These are phyloP conservation scores for Furculomyces boomerangus DNA, from an alignment of 371 early-diverging fungal genomes.

Conservation along the genomic window DNA sequence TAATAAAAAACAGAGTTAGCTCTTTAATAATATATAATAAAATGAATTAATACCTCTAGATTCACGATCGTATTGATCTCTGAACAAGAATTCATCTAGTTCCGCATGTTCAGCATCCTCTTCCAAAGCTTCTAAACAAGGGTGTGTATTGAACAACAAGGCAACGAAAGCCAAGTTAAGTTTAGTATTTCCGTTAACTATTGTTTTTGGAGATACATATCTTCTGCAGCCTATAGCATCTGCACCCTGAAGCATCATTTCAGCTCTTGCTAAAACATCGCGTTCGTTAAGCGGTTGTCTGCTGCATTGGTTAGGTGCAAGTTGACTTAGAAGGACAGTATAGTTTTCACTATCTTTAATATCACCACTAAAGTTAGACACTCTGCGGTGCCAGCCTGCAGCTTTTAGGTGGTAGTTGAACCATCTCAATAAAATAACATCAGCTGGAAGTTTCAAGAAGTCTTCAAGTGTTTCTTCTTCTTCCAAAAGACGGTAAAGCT, in stretches of 20 bases:
- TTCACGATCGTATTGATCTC: conserved; percentile 80
- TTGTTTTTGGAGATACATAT: conserved; percentile 79
- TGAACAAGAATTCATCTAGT: conserved; percentile 62
- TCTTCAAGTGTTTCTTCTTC: conserved; percentile 81
- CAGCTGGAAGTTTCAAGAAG: conserved; percentile 77
- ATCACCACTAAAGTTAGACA: conserved; percentile 80
- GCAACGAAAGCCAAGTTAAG: conserved; percentile 93
- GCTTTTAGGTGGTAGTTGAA: conserved; percentile 94
- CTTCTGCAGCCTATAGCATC: conserved; percentile 82
- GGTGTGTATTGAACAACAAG: conserved; percentile 84
- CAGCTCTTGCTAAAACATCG: conserved; percentile 67
- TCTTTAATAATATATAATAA: background rate
- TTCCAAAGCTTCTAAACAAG: conserved; percentile 73
- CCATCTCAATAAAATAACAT: conserved; percentile 90
- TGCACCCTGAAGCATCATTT: conserved; percentile 72
- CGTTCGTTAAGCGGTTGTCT: conserved; percentile 59
- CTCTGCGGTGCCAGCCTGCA: conserved; percentile 68
- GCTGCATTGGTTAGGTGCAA: conserved; percentile 65
- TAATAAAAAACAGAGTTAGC: background rate
- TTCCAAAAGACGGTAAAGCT: conserved; percentile 83
- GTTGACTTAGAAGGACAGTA: conserved; percentile 77
- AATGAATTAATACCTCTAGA: conserved; percentile 34
- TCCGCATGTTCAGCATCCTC: conserved; percentile 56
- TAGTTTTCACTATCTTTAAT: conserved; percentile 91
- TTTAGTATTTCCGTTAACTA: conserved; percentile 87